A percentile compares a stretch with the other conserved stretches of the same genome.
These are phyloP conservation scores for Salvia hispanica DNA, from an alignment of 257 asterid species.

Conservation along the genomic window DNA sequence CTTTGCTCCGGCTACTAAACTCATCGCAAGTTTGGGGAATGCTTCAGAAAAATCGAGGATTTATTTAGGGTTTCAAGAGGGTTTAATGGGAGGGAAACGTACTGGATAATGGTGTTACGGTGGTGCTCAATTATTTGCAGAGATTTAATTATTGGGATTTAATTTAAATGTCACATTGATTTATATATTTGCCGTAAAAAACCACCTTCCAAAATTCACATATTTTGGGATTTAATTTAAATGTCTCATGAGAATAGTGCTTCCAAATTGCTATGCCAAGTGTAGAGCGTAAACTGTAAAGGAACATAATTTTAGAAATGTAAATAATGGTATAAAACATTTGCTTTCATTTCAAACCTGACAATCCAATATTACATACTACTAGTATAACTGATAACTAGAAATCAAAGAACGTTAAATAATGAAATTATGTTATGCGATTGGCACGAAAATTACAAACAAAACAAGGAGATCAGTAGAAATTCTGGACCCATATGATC, in stretches of 20 bases:
- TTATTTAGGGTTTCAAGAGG: slow-evolving; percentile 35
- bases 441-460: slow-evolving; percentile 2
- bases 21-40: slow-evolving; percentile 46
- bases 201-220: too few relatives aligned
- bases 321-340: too few relatives aligned
- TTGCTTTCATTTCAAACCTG: background rate
- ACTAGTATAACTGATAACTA: too few relatives aligned
- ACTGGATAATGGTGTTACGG: too few relatives aligned
- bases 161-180: too few relatives aligned
- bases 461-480: background rate
- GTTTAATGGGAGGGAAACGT: slow-evolving; percentile 16
- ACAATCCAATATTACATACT: background rate
- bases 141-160: too few relatives aligned
- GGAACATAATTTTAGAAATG: background rate
- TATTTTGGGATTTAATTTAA: too few relatives aligned
- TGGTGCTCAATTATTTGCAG: too few relatives aligned
- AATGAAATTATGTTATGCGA: background rate
- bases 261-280: too few relatives aligned
- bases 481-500: background rate
- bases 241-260: too few relatives aligned
- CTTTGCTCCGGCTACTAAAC: slow-evolving; percentile 48
- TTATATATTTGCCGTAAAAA: too few relatives aligned
- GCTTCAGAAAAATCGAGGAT: background rate
- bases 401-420: background rate
- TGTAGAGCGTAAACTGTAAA: too few relatives aligned